phyloP scores from a whole-genome alignment of 164 flowering plant species.

The Dillenia turbinata region DNA sequence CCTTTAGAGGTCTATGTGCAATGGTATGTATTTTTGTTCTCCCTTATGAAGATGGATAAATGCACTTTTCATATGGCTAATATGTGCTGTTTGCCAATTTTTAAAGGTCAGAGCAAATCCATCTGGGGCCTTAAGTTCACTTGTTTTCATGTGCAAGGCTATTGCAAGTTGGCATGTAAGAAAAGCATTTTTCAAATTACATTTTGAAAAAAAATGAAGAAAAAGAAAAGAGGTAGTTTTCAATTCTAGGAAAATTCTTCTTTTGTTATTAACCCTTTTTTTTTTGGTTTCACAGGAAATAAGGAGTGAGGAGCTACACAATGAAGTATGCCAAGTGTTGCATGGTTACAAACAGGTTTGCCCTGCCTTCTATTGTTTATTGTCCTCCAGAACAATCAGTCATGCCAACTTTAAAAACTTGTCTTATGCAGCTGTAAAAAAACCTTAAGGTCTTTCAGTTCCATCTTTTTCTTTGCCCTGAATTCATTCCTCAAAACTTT shows the following conservation, averaged over 20 bases:
- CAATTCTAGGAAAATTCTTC: neutral
- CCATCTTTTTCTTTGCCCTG: neutral
- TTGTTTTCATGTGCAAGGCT: conserved; percentile 79
- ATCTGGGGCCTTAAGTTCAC: conserved; percentile 82
- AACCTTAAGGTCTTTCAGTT: too few relatives aligned
- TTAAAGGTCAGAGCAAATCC: conserved; percentile 90
- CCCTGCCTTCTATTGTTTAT: neutral
- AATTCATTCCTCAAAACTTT: neutral
- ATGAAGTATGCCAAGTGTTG: conserved; percentile 90
- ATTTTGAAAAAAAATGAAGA: neutral
- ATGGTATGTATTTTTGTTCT: conserved; percentile 43
- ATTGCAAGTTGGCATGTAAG: conserved; percentile 99
- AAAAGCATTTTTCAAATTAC: neutral
- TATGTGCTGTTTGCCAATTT: conserved; percentile 1
- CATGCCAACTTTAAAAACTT: neutral
- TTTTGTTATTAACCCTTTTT: neutral
- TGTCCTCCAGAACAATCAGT: neutral
- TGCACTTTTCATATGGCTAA: neutral
- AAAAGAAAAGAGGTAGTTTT: too few relatives aligned
- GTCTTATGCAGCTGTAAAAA: neutral
- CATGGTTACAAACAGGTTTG: conserved; percentile 92
- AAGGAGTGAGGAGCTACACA: conserved; percentile 83
- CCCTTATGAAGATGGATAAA: neutral
- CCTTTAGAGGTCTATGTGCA: conserved; percentile 96
- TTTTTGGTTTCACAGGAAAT: conserved; percentile 65